A percentile compares a stretch with the other conserved stretches of the same genome.
These are phyloP conservation scores for Silene conica DNA, from an alignment of 148 eudicot genomes.

Conservation along the genomic window DNA sequence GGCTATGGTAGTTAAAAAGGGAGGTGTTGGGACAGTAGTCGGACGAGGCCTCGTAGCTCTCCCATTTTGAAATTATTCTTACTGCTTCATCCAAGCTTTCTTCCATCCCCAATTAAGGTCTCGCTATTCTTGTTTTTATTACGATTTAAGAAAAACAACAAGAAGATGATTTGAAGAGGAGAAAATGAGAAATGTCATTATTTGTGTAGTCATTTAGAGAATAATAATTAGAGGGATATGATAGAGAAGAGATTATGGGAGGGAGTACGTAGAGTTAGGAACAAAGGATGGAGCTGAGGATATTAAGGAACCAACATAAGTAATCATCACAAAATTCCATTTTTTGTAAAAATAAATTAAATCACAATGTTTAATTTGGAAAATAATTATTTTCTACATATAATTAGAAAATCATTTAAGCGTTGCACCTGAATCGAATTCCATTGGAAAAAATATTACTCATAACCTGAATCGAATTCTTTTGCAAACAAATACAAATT, in stretches of 20 bases:
- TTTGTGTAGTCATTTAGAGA: neutral
- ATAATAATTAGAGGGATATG: neutral
- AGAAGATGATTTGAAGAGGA: neutral
- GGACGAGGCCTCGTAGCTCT: constrained; percentile 23
- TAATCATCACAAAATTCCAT: neutral
- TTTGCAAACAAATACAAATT: no score
- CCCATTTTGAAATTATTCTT: constrained; percentile 45
- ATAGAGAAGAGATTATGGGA: neutral
- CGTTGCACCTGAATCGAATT: no score
- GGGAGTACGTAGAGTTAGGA: constrained; percentile 29
- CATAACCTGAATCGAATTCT: no score
- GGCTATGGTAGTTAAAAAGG: constrained; percentile 35
- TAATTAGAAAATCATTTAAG: no score
- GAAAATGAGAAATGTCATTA: constrained; percentile 1
- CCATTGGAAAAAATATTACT: no score
- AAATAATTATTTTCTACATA: no score
- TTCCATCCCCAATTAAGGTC: constrained; percentile 23
- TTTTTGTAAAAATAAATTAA: no score
- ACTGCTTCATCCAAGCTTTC: constrained; percentile 49
- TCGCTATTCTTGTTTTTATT: neutral
- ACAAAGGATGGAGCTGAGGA: constrained; percentile 23
- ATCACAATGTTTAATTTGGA: no score
- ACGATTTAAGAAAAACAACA: neutral
- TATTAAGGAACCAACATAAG: constrained; percentile 7
- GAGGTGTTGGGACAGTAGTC: constrained; percentile 24